Base-by-base conservation (phyloP, 2,329 filamentous ascomycete species). In the Ramularia collo-cygni region DNA sequence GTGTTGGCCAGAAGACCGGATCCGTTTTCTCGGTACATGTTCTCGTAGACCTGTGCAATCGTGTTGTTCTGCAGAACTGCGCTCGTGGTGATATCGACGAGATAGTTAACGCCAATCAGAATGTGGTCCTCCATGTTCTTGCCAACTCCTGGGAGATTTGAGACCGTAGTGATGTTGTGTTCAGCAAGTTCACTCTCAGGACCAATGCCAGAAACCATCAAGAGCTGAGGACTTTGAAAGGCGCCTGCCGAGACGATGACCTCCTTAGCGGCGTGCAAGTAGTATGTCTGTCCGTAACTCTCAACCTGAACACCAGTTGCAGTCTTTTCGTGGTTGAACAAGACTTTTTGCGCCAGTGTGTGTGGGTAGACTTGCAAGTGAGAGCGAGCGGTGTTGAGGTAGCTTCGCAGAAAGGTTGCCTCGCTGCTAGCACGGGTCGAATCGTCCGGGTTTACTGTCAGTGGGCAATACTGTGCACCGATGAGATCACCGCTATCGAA, bases 141-240 rank as follows among this genome's bases (percentile, higher is more conserved):
- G 4, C 80, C 80, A 3, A 84, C 78, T 30, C 79, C 76, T 1
- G 73, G 71, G 0, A 76, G 72, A 43, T 81, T 68, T 5, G 70
- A 64, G 12, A 79, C 47, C 1, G 75, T 60, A 1, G 67, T 54
- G 46, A 83, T 81, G 12, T 64, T 59, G 52, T 74, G 68, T 40
- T 66, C 64, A n/a, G 65, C 45, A 29, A 48, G 67, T 46, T 77
- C 70, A 0, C 62, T 53, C 8, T 60, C 53, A 0, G 77, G 76
- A 0, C 79, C 79, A 27, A 83, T 70, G 13, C 80, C 79, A 35
- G 68, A 75, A 1, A 82, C 70, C 63, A 79, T 76, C 9, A 84
- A 70, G 2, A 83, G 61, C 58, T 83, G 79, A 7, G 78, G 77
- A 1, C 72, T 72, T 61, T 82, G 77, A 58, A 76, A 82, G 1